Evolutionary conservation across 306 rosid species (phyloP).

Genomic region (Begonia fuchsioides): DNA sequence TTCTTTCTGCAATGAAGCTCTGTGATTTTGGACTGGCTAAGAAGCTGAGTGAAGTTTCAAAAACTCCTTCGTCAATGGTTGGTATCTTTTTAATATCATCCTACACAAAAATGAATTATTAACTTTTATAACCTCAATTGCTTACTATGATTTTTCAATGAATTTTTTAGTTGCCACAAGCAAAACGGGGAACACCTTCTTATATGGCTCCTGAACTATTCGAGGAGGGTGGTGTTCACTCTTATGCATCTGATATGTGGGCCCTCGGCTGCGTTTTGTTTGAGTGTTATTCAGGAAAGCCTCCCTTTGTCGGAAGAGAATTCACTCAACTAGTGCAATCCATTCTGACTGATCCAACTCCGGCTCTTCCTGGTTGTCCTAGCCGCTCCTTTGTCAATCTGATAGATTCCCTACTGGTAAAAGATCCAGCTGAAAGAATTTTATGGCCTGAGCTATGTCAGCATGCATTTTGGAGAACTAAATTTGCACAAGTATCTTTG

Average conservation of each 20-base stretch:
- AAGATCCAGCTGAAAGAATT: slow-evolving; percentile 94
- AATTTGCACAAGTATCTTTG: slow-evolving; percentile 34
- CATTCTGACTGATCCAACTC: slow-evolving; percentile 76
- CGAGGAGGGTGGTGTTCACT: slow-evolving; percentile 88
- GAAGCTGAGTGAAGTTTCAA: slow-evolving; percentile 71
- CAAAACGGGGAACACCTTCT: slow-evolving; percentile 93
- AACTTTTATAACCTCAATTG: neutral
- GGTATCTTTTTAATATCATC: slow-evolving; percentile 10
- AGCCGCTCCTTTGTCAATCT: slow-evolving; percentile 82
- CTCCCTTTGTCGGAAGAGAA: slow-evolving; percentile 88
- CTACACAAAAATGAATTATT: slow-evolving; percentile 1
- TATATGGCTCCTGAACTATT: slow-evolving; percentile 99
- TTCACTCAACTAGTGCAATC: slow-evolving; percentile 89
- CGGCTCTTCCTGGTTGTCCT: slow-evolving; percentile 84
- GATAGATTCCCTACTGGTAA: slow-evolving; percentile 68
- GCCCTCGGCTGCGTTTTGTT: slow-evolving; percentile 93
- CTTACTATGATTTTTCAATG: slow-evolving; percentile 13
- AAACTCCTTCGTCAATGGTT: slow-evolving; percentile 62
- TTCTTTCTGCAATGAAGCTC: slow-evolving; percentile 39
- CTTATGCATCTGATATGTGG: slow-evolving; percentile 93
- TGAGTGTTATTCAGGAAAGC: slow-evolving; percentile 85
- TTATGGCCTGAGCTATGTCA: slow-evolving; percentile 87
- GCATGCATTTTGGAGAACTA: slow-evolving; percentile 82
- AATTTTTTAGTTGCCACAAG: slow-evolving; percentile 62
- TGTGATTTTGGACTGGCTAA: slow-evolving; percentile 97